phyloP scores from a whole-genome alignment of 192 early-diverging fungal genomes.

The Diversispora epigaea region DNA sequence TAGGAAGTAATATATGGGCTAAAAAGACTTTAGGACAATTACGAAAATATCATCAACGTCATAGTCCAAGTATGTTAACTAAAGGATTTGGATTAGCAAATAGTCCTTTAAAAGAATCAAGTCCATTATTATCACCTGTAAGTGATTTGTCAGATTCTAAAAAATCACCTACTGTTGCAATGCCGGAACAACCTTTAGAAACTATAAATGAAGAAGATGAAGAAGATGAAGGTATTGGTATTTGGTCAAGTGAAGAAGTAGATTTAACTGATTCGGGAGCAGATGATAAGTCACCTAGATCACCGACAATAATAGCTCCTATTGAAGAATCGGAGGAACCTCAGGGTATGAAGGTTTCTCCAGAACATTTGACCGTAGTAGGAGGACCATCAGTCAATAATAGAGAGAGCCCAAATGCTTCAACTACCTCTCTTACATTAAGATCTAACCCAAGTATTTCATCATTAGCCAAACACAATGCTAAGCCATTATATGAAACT shows the following conservation, averaged over 20 bases:
- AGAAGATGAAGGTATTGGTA: constrained; percentile 29
- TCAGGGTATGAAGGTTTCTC: constrained; percentile 29
- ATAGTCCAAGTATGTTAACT: constrained; percentile 31
- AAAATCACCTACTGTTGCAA: constrained; percentile 1
- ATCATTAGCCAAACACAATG: constrained; percentile 31
- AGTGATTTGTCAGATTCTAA: constrained; percentile 25
- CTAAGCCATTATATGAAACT: constrained; percentile 32
- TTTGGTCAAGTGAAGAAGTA: constrained; percentile 35
- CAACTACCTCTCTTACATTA: constrained; percentile 6
- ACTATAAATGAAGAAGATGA: constrained; percentile 32
- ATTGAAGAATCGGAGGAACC: constrained; percentile 13
- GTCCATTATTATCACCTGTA: constrained; percentile 11
- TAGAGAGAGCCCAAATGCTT: constrained; percentile 10
- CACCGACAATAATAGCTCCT: not conserved
- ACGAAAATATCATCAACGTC: constrained; percentile 31
- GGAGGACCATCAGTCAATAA: not conserved
- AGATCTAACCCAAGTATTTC: constrained; percentile 26
- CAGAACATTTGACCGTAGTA: constrained; percentile 25
- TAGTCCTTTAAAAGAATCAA: constrained; percentile 31
- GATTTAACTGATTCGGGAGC: constrained; percentile 24
- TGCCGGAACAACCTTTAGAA: constrained; percentile 7
- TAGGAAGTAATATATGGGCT: constrained; percentile 24
- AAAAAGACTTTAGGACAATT: constrained; percentile 35
- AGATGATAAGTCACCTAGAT: constrained; percentile 14
- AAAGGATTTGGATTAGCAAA: constrained; percentile 14